phyloP scores from a whole-genome alignment of 352 stramenopile species.

The Globisporangium spinosum region DNA sequence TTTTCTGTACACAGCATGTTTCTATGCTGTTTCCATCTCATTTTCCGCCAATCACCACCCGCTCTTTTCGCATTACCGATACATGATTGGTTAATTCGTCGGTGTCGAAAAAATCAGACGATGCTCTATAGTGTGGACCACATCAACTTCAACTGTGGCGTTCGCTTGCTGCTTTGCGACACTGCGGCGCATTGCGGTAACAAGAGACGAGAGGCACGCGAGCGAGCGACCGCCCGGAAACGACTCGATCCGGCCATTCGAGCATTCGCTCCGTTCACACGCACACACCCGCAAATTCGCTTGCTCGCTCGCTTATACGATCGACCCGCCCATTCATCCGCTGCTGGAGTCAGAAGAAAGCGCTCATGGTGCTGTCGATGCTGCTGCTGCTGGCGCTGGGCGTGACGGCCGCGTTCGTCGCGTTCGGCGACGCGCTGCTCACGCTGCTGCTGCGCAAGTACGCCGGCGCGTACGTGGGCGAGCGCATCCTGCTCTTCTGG shows the following conservation, averaged over 20 bases:
- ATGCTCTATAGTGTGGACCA: constrained; percentile 6
- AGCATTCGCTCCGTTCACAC: not conserved
- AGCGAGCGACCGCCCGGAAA: constrained; percentile 4
- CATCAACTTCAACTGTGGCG: constrained; percentile 11
- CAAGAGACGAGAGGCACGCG: not conserved
- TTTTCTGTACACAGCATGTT: not conserved
- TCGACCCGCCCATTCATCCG: not conserved
- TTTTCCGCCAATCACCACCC: not conserved
- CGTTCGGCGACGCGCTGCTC: constrained; percentile 57
- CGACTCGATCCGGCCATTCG: constrained; percentile 5
- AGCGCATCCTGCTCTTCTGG: constrained; percentile 57
- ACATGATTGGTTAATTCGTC: constrained; percentile 1
- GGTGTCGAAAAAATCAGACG: constrained; percentile 2
- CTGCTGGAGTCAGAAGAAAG: not conserved
- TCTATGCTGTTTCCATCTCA: not conserved
- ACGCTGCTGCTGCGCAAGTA: constrained; percentile 49
- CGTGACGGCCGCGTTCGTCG: constrained; percentile 30
- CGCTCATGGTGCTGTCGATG: constrained; percentile 29
- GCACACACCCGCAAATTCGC: not conserved
- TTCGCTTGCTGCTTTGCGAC: constrained; percentile 5
- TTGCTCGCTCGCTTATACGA: not conserved
- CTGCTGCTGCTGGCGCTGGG: constrained; percentile 31
- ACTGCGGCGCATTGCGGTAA: not conserved
- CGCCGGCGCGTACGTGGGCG: constrained; percentile 39
- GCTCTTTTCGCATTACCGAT: not conserved